These are phyloP conservation scores for Lachnellula willkommii DNA, from an alignment of 2,329 filamentous ascomycete genomes.

Conservation along the genomic window DNA sequence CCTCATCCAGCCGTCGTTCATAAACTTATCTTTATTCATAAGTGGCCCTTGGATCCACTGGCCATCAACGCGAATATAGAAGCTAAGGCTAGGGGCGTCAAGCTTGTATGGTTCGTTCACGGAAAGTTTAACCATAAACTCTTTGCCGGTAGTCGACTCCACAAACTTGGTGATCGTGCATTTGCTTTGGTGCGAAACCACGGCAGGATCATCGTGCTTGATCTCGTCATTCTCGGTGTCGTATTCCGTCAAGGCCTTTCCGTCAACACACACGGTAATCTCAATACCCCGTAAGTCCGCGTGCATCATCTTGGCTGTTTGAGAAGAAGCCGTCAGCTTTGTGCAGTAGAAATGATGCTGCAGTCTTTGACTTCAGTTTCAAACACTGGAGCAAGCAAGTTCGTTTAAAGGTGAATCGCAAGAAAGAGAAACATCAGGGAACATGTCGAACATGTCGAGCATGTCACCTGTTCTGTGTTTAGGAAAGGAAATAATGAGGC, in stretches of 20 bases:
- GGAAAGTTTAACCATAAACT: background rate
- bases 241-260: constrained; percentile 18
- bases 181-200: background rate
- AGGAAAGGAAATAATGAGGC: too few species aligned
- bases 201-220: background rate
- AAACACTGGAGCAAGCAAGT: too few species aligned
- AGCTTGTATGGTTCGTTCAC: background rate
- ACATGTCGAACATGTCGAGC: too few species aligned
- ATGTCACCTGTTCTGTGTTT: too few species aligned
- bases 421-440: too few species aligned
- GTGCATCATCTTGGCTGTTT: too few species aligned
- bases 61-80: background rate
- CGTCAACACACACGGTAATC: constrained; percentile 16
- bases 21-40: background rate
- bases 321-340: too few species aligned
- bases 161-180: background rate
- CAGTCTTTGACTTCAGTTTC: too few species aligned
- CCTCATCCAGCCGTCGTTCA: too few species aligned
- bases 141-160: background rate
- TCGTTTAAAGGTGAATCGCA: too few species aligned
- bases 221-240: constrained; percentile 1
- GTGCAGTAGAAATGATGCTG: too few species aligned
- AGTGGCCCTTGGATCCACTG: background rate
- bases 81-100: background rate
- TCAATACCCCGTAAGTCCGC: constrained; percentile 11